Percentiles rank a stretch among this genome's conserved stretches.
Conservation (phyloP, 2,329 filamentous ascomycete species). For the Fusarium sp. region DNA sequence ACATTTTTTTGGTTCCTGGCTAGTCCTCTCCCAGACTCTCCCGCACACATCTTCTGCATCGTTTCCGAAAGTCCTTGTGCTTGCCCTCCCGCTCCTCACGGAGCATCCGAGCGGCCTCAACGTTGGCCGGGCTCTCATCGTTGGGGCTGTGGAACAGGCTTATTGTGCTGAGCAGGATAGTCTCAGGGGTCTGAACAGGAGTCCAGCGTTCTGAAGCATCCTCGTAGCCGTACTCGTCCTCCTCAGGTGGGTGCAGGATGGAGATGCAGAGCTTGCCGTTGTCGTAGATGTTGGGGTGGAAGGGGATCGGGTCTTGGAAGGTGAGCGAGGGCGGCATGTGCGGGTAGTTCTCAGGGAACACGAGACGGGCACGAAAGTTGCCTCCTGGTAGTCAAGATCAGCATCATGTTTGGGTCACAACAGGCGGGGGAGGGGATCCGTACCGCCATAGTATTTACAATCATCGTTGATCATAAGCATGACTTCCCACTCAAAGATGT, state of each 20-base stretch:
- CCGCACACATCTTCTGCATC: conserved; percentile 81
- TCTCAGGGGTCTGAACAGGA: conserved; percentile 94
- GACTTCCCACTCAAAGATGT: conserved; percentile 98
- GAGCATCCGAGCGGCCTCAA: conserved; percentile 91
- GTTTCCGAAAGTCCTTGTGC: conserved; percentile 79
- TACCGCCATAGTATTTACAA: conserved; percentile 93
- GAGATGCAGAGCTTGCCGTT: conserved; percentile 94
- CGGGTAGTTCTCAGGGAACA: conserved; percentile 88
- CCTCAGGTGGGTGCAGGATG: conserved; percentile 94
- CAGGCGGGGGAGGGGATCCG: conserved; percentile 44
- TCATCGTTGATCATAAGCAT: conserved; percentile 99
- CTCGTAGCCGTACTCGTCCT: conserved; percentile 96
- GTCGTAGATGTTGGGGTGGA: conserved; percentile 94
- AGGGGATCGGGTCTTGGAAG: conserved; percentile 85
- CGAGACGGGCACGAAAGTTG: conserved; percentile 88
- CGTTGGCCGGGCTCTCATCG: conserved; percentile 94
- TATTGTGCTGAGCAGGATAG: conserved; percentile 91
- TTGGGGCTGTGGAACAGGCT: conserved; percentile 93
- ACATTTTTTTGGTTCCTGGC: background rate
- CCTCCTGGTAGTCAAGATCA: conserved; percentile 70
- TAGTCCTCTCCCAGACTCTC: conserved; percentile 83
- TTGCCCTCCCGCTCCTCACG: conserved; percentile 77
- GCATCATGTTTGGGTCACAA: conserved; percentile 9
- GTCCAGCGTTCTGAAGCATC: conserved; percentile 90
- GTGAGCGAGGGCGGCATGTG: conserved; percentile 88